Evolutionary conservation across 2,329 filamentous ascomycete genomes (phyloP), one percentile per base, ranked within the genome.

Genomic region (Ascochyta koolunga): DNA sequence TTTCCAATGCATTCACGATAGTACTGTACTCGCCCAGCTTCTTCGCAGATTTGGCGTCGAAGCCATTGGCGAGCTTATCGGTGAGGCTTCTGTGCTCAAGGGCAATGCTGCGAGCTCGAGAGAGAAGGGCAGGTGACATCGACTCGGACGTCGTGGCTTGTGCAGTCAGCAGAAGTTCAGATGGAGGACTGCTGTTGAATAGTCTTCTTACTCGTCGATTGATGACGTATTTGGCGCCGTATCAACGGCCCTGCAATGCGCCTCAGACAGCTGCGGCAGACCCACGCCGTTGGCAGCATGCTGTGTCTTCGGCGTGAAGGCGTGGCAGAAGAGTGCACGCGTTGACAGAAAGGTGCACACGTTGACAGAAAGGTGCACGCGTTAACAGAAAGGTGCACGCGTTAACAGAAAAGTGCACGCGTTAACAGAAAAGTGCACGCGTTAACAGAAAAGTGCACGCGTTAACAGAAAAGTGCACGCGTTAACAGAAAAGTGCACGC

Each of bases 41-140:
- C 73, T 85, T 87, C 36, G 86, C 85, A 6, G 79, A 73, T 43
- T 76, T 76, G 9, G 80, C 74, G 59, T 87, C 83, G 62, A 86
- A 88, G 41, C 79, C 77, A 56, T 80, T 76, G 18, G 78, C 77
- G 24, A 87, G 78, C 60, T 79, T 77, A 10, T 79, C 72, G 0
- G 79, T 79, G 24, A 87, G 77, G n/a, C 73, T 70, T 7, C 77
- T 73, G 73, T 87, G 83, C 66, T 88, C 84, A 16, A 75, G 64
- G 13, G 82, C 80, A 21, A 88, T 72, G 25, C 77, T 70, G 58
- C 82, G 81, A 41, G 85, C 85, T 60, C 84, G 76, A 3, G 76
- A 75, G 24, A 88, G 77, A 9, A 88, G 75, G 15, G 80, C 78
- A 29, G 83, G 78, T 18, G 84, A 84, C 39, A 87, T 70, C 24